Evolutionary conservation across 352 stramenopile genomes (phyloP), one percentile per base, ranked within the genome.

Genomic region (Thalassiosira mediterranea): DNA sequence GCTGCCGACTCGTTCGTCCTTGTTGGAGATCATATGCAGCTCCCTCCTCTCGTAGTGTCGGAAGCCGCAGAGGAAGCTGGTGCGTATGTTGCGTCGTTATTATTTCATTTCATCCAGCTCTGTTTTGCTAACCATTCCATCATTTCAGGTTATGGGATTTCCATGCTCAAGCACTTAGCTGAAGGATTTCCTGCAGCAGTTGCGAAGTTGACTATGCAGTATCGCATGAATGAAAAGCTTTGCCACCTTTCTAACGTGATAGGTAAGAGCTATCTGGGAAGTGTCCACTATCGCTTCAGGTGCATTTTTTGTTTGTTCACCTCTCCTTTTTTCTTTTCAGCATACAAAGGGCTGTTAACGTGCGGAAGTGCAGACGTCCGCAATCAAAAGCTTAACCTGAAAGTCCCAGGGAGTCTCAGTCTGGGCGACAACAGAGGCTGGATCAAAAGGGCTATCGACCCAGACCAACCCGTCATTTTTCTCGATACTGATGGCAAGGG

Each of bases 11-110:
- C 83, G 4, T 99, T 99, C 88, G 92, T 98, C 25, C 87, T 99
- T 0, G 96, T 99, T 5, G 97, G 97, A 28, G 97, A 99, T 81
- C 96, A 98, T 69, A 96, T 98, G 75, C 97, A 99, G 80, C 88
- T 99, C 10, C 95, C 96, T n/a, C 97, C 97, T 23, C 82, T 99
- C 0, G 96, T 99, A 0, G 83, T 87, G 34, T 98, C 91, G 57
- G 56, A 93, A 21, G 88, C 96, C 67, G 96, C 97, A 15, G 77
- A 90, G 28, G 31, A 87, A 73, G 85, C 72, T 71, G 87, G 87
- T 88, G 74, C 63, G 84, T 71, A 11, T 46, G 53, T 29, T 32
- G 44, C 31, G n/a, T 23, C 52, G 56, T 61, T 61, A 23, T 17
- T 7, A 61, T 61, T n/a, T 60, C n/a, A 63, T 60, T 3, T 49